Percentiles rank a stretch among this genome's conserved stretches.
These are phyloP conservation scores for Akanthomyces muscarius DNA, from an alignment of 2,329 filamentous ascomycete species.

Conservation along the genomic window DNA sequence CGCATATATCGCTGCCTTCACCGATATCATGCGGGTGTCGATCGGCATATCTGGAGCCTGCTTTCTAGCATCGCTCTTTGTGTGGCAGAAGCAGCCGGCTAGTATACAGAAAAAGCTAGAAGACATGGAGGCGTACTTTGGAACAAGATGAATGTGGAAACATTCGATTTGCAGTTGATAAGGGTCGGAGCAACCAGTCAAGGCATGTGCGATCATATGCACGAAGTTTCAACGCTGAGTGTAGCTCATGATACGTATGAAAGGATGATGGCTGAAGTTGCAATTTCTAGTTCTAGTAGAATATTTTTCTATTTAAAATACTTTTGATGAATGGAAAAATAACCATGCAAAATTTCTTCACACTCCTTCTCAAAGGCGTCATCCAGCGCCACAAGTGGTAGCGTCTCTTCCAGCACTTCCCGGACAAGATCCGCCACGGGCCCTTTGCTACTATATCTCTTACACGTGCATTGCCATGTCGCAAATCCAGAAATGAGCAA, in stretches of 20 bases:
- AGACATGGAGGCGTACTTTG: background rate
- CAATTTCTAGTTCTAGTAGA: background rate
- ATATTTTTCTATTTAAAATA: background rate
- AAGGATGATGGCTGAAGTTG: too few species aligned
- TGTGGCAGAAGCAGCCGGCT: background rate
- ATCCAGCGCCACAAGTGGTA: constrained; percentile 18
- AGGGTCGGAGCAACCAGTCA: too few species aligned
- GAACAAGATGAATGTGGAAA: background rate
- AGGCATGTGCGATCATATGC: too few species aligned
- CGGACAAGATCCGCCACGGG: background rate
- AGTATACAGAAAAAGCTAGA: background rate
- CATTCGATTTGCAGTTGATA: too few species aligned
- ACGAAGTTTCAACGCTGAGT: too few species aligned
- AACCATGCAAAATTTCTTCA: background rate
- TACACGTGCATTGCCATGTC: background rate
- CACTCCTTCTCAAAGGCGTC: constrained; percentile 18
- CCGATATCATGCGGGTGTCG: background rate
- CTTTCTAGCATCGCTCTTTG: background rate
- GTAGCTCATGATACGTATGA: too few species aligned
- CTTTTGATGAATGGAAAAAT: background rate
- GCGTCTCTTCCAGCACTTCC: constrained; percentile 15
- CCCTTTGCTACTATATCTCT: background rate
- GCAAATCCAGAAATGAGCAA: background rate
- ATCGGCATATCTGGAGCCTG: background rate
- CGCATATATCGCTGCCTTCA: background rate